Evolutionary conservation across 177 flowering plant species (phyloP).

Genomic region (Telopea speciosissima): DNA sequence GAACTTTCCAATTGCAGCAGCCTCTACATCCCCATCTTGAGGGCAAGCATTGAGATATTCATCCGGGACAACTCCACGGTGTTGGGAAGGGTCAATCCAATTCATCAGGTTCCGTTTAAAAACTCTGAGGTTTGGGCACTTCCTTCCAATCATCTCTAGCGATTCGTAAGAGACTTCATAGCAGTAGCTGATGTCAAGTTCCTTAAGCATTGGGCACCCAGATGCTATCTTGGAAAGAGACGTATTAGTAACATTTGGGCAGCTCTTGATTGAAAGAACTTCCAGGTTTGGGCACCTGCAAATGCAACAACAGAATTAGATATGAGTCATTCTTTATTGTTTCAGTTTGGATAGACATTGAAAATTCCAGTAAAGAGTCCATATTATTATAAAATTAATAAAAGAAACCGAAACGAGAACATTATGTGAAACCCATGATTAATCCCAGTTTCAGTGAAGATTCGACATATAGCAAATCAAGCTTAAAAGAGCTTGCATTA

Average conservation of each 20-base stretch:
- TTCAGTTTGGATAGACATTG: not conserved
- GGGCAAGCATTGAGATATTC: conserved; percentile 78
- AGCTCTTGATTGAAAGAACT: conserved; percentile 71
- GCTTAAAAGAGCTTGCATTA: too few species aligned
- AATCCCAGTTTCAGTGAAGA: too few species aligned
- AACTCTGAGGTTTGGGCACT: conserved; percentile 49
- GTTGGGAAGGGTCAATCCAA: conserved; percentile 74
- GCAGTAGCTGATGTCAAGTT: conserved; percentile 80
- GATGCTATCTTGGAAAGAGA: conserved; percentile 49
- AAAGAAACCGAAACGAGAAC: not conserved
- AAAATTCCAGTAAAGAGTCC: not conserved
- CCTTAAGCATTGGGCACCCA: conserved; percentile 48
- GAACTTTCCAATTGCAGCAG: conserved; percentile 46
- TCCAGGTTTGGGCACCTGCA: conserved; percentile 68
- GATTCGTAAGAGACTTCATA: conserved; percentile 71
- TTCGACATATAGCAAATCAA: too few species aligned
- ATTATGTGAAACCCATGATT: not conserved
- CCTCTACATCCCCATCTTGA: conserved; percentile 74
- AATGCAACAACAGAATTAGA: conserved; percentile 7
- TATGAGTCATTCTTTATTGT: not conserved
- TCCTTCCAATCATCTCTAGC: conserved; percentile 48
- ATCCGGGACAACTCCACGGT: conserved; percentile 54
- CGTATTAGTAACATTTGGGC: conserved; percentile 61
- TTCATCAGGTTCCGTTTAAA: conserved; percentile 73
- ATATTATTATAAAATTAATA: too few species aligned